Base-by-base conservation (phyloP, 176 grass and related monocot species). In the Ensete glaucum region DNA sequence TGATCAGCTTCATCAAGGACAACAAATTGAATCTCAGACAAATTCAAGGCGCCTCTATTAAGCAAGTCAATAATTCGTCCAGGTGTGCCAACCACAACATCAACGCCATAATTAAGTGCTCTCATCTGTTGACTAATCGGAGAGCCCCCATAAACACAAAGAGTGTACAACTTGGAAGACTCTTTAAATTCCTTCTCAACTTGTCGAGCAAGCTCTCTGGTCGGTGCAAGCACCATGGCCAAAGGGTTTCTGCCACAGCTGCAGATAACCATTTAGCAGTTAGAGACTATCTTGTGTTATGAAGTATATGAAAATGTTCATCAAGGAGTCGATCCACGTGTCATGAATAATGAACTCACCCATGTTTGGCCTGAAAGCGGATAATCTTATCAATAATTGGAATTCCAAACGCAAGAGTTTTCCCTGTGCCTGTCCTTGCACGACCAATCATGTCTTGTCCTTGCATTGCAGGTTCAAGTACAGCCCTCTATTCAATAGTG, bases 1-100 rank as follows among this genome's bases (percentile, higher is more conserved):
- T 95, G 96, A 69, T 99, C 96, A 54, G 96, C 96, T 79, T 99
- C 96, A 75, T 99, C 96, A 16, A 99, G 86, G 81, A 99, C 96
- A 77, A 99, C 90, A 81, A 89, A 99, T 51, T 75, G 69, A 52
- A 99, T 62, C 55, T 82, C 91, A 22, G 88, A 68, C 60, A 99
- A 82, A 81, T 82, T 80, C 14, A 99, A 87, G 16, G 91, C 11
- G 1, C 91, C 83, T 85, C 96, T 89, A 60, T 89, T 83, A 21
- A 99, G 73, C 71, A 99, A 81, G 72, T 99, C 96, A 79, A 99
- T 99, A 67, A 95, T 84, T 14, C 96, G 80, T 56, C 96, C 96
- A 24, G 96, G 91, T 63, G 86, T 97, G 76, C 93, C 94, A 60
- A 98, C 90, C 43, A 98, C 94, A 74, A 93, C 67, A 60, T 96